Evolutionary conservation across 2,329 filamentous ascomycete genomes (phyloP).

Genomic region (Clonostachys solani): DNA sequence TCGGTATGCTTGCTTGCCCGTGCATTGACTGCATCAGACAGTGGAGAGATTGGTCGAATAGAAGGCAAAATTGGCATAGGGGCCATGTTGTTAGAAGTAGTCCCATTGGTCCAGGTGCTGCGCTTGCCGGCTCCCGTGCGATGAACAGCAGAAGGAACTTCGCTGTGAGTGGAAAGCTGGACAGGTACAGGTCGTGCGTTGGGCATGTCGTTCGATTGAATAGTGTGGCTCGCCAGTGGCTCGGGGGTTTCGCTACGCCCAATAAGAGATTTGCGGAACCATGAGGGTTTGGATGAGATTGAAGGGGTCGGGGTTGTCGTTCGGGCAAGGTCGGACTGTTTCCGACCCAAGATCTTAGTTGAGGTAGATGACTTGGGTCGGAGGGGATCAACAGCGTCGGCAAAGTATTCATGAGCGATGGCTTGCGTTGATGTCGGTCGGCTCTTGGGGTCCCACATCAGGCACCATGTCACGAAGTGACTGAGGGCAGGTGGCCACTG

Average conservation of each 20-base stretch:
- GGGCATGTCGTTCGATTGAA: constrained; percentile 39
- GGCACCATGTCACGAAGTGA: constrained; percentile 95
- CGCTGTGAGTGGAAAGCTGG: constrained; percentile 17
- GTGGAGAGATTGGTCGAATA: constrained; percentile 89
- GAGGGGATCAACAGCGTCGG: constrained; percentile 86
- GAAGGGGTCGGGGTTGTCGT: constrained; percentile 48
- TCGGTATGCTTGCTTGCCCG: constrained; percentile 67
- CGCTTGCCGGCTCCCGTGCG: constrained; percentile 64
- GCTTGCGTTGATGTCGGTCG: constrained; percentile 91
- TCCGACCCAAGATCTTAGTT: constrained; percentile 79
- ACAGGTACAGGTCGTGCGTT: constrained; percentile 33
- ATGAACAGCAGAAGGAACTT: constrained; percentile 33
- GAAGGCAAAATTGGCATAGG: constrained; percentile 96
- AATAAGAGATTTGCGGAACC: constrained; percentile 95
- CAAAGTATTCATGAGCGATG: constrained; percentile 92
- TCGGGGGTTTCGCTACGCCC: constrained; percentile 69
- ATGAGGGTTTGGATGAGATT: constrained; percentile 80
- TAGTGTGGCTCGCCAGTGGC: constrained; percentile 38
- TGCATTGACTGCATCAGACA: constrained; percentile 89
- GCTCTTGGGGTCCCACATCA: constrained; percentile 97
- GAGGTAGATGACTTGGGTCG: constrained; percentile 80
- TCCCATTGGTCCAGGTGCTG: constrained; percentile 88
- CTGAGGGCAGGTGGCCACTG: constrained; percentile 88
- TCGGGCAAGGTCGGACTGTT: constrained; percentile 79
- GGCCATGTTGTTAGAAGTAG: constrained; percentile 59